Evolutionary conservation across 2,329 filamentous ascomycete species (phyloP).

Genomic region (Fusarium sulawesiense): DNA sequence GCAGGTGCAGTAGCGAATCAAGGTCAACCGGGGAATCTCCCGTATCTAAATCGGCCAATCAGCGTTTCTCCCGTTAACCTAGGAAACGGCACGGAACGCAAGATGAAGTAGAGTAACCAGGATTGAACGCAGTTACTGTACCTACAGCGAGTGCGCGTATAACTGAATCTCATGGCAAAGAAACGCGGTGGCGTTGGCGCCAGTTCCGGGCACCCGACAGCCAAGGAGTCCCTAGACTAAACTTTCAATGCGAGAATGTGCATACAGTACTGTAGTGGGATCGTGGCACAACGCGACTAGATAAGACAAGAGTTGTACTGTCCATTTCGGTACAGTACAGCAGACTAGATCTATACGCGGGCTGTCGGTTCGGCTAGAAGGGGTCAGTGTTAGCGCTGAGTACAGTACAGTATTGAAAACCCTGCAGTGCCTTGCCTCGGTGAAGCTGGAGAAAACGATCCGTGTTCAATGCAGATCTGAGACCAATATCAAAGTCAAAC

Average conservation of each 20-base stretch:
- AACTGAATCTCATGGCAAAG: not conserved
- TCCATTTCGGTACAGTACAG: not conserved
- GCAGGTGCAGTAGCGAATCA: slow-evolving; percentile 1
- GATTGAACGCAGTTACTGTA: not conserved
- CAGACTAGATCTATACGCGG: not conserved
- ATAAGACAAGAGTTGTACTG: not conserved
- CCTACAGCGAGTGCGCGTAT: not conserved
- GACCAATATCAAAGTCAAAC: not conserved
- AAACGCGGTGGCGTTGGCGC: slow-evolving; percentile 20
- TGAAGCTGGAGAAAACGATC: not conserved
- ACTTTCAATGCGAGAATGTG: not conserved
- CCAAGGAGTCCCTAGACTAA: slow-evolving; percentile 4
- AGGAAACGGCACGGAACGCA: slow-evolving; percentile 25
- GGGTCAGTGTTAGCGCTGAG: not conserved
- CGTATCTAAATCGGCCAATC: slow-evolving; percentile 3
- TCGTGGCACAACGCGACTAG: not conserved
- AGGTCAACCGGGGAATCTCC: not conserved
- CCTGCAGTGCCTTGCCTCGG: not conserved
- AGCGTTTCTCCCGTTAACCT: not conserved
- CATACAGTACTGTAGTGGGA: not conserved
- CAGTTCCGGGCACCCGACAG: slow-evolving; percentile 2
- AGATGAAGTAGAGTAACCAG: not conserved
- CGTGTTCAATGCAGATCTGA: slow-evolving; percentile 1
- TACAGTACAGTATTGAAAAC: not conserved
- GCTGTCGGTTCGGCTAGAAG: not conserved